phyloP scores from a whole-genome alignment of 192 early-diverging fungal genomes.

The Mortierella antarctica region DNA sequence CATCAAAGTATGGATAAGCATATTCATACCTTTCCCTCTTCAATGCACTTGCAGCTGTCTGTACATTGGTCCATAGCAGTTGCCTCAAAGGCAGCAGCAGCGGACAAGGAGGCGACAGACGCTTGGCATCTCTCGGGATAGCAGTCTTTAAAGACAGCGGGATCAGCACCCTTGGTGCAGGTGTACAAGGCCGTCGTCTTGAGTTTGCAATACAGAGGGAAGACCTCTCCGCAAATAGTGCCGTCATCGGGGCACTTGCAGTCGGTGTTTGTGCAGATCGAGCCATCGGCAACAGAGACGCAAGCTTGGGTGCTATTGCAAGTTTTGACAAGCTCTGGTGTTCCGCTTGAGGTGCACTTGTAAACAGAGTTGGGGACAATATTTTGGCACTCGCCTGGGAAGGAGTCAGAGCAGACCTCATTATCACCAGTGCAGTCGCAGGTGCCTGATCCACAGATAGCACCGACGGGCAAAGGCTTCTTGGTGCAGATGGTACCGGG shows the following conservation, averaged over 20 bases:
- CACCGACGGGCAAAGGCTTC: neutral
- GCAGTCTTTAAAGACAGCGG: neutral
- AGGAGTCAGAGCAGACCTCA: slow-evolving; percentile 10
- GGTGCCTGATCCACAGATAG: slow-evolving; percentile 1
- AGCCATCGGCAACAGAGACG: slow-evolving; percentile 9
- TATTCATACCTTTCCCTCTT: neutral
- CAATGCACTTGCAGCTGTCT: neutral
- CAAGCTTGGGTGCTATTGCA: slow-evolving; percentile 5
- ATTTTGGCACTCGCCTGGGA: slow-evolving; percentile 9
- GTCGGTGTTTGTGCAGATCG: slow-evolving; percentile 3
- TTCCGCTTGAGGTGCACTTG: slow-evolving; percentile 2
- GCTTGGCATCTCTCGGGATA: neutral
- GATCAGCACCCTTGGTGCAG: slow-evolving; percentile 7
- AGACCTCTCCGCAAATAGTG: slow-evolving; percentile 17
- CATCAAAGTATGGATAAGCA: neutral
- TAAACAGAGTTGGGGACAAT: slow-evolving; percentile 6
- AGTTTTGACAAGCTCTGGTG: neutral
- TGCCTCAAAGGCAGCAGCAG: neutral
- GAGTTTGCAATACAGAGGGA: slow-evolving; percentile 5
- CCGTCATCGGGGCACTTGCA: slow-evolving; percentile 11
- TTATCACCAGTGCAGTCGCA: slow-evolving; percentile 9
- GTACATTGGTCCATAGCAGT: neutral
- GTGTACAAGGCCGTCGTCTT: neutral
- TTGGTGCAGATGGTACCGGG: slow-evolving; percentile 11
- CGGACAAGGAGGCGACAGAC: neutral